phyloP scores from a whole-genome alignment of 1,284 basidiomycete genomes.

The Ceratobasidium sp. region DNA sequence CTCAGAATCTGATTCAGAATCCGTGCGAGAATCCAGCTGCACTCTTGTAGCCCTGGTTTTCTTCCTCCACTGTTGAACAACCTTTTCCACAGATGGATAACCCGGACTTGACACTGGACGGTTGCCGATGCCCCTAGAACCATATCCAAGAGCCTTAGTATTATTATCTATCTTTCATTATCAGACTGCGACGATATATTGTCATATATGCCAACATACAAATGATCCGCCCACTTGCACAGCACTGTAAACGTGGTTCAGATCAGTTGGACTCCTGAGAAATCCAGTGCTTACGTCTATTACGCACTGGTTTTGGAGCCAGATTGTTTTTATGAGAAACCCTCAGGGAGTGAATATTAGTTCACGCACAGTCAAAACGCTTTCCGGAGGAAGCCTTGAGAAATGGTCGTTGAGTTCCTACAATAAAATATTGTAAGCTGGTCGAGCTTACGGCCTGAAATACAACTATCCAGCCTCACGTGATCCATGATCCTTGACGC shows the following conservation, averaged over 20 bases:
- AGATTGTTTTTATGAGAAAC: not conserved
- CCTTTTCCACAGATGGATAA: too few species aligned
- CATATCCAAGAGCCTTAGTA: not conserved
- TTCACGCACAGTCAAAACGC: constrained; percentile 3
- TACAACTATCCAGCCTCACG: too few species aligned
- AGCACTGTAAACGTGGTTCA: too few species aligned
- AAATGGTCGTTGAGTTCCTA: constrained; percentile 1
- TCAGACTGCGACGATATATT: too few species aligned
- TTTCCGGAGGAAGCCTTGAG: not conserved
- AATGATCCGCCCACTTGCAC: constrained; percentile 8
- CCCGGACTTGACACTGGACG: too few species aligned
- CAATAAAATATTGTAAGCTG: not conserved
- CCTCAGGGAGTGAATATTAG: not conserved
- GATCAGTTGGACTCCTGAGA: too few species aligned
- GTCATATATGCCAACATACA: not conserved
- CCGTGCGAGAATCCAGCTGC: too few species aligned
- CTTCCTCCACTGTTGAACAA: too few species aligned
- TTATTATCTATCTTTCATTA: not conserved
- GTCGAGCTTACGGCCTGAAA: too few species aligned
- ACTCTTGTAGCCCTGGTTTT: too few species aligned
- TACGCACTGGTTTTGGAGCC: not conserved
- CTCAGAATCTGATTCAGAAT: too few species aligned
- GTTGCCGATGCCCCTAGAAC: not conserved
- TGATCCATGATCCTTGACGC: not conserved
- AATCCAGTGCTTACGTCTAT: constrained; percentile 26